Base-by-base conservation (phyloP, 306 rosid species). In the Rosa multiflora region DNA sequence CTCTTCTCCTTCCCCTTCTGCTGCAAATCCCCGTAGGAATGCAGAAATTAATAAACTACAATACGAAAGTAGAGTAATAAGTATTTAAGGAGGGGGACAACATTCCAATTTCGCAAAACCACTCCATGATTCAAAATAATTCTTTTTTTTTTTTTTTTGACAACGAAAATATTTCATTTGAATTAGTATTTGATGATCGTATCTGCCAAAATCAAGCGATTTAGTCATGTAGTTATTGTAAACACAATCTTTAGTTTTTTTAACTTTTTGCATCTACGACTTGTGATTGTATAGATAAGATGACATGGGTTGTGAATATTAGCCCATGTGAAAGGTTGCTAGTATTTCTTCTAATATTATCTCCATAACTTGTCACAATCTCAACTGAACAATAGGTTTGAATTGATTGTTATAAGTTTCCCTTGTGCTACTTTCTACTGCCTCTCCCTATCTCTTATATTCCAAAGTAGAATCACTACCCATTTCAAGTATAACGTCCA, bases 11-110 rank as follows among this genome's bases (percentile, higher is more conserved):
- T 67, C 49, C 49, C 44, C 69, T 64, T 85, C 88, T 21, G 47
- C 82, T 70, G 87, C 84, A 83, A 76, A 83, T 75, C 79, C 77
- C 81, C 81, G 62, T 77, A 76, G 53, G 56, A 71, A 8, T 40
- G 29, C 49, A 18, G 17, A 67, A 64, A 29, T 37, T 37, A 35
- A 3, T 35, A 32, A 12, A 37, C 17, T 66, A 15, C 14, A 8
- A 29, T 6, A 17, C 43, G 1, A 62, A 29, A 62, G 4, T 32
- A 61, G 66, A 21, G 15, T 1, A 11, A 61, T 3, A 5, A 17
- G 46, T 66, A 66, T 32, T 6, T 1, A 17, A 23, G 8, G 17
- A 59, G 10, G 6, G 0, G 6, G 1, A 11, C n/a, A 6, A 64
- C 70, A 9, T 2, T 64, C 43, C 67, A 11, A 2, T 32, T 12